Evolutionary conservation across 176 grass and related monocot species (phyloP), one percentile per base, ranked within the genome.

Genomic region (Oryza meyeriana): DNA sequence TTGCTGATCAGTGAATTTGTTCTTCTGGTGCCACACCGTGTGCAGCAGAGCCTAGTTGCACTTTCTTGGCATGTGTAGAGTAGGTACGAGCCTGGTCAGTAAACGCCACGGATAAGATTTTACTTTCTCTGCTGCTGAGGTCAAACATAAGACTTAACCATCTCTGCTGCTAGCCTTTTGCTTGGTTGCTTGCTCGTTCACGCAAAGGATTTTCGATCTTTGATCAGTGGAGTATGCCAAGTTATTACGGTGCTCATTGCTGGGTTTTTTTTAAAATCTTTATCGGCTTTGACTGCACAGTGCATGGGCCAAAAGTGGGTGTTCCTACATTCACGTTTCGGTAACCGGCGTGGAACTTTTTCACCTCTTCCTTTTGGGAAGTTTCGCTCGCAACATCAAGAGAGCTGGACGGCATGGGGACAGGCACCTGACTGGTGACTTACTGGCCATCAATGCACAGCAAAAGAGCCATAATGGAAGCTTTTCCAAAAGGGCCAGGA

Each of bases 321-420:
- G 6, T 7, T 57, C 29, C 75, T 22, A 64, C 55, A 47, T 35
- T 11, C 44, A 36, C 79, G 69, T 80, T 81, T 89, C 25, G 39
- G 77, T 75, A 55, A 28, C 32, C 12, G 52, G 18, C 31, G 44
- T 22, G 27, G 70, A 63, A 28, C 82, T 71, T 81, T 88, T 85
- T 78, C 71, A 72, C 57, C 0, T 4, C n/a, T 47, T 38, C 78
- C 88, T 82, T 86, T 89, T 31, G 78, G 83, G 72, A 82, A 78
- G 73, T 78, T 86, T 89, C 88, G n/a, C n/a, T 59, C 55, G 55
- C 55, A 31, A 66, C 66, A 12, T 22, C 25, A 59, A 20, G 0
- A 22, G 42, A 22, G 20, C 18, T 55, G 20, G 50, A 55, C 50
- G 50, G 28, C 66, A 57, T 4, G 22, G 73, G 11, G 79, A 40